Evolutionary conservation across 768 basidiomycete species (phyloP).

Genomic region (Tulasnella sp.): DNA sequence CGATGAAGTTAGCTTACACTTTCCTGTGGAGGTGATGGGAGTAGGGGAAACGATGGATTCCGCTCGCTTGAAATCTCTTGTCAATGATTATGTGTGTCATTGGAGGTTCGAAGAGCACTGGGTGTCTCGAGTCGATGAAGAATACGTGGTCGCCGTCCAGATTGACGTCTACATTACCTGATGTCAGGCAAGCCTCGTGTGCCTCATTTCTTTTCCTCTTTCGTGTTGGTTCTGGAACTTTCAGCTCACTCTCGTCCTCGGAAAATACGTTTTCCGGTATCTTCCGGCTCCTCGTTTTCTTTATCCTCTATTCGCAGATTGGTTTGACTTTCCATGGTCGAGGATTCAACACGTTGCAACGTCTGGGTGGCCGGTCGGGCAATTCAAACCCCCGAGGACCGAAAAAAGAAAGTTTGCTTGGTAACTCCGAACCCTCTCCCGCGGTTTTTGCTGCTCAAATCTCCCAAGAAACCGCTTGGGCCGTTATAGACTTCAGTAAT

Average conservation of each 20-base stretch:
- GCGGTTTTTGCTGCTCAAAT: not conserved
- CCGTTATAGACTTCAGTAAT: not conserved
- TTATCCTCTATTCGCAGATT: not conserved
- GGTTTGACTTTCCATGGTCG: conserved; percentile 15
- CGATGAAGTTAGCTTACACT: conserved; percentile 15
- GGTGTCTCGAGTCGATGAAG: conserved; percentile 14
- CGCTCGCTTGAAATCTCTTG: conserved; percentile 19
- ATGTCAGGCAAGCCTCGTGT: conserved; percentile 17
- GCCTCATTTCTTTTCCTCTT: not conserved
- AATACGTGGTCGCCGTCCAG: conserved; percentile 2
- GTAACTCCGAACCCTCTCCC: conserved; percentile 3
- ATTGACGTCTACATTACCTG: conserved; percentile 18
- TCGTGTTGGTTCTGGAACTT: conserved; percentile 16
- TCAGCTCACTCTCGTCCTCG: conserved; percentile 14
- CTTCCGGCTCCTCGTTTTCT: conserved; percentile 1
- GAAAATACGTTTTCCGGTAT: conserved; percentile 2
- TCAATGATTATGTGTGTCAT: conserved; percentile 22
- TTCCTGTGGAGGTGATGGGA: conserved; percentile 14
- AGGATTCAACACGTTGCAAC: conserved; percentile 15
- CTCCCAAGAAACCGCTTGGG: not conserved
- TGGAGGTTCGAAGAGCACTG: conserved; percentile 7
- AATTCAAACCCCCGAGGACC: not conserved
- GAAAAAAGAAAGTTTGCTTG: not conserved
- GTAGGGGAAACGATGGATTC: not conserved
- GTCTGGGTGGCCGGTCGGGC: conserved; percentile 2